Evolutionary conservation across 148 eudicot genomes (phyloP), one percentile per base, ranked within the genome.

Genomic region (Cornus controversa): DNA sequence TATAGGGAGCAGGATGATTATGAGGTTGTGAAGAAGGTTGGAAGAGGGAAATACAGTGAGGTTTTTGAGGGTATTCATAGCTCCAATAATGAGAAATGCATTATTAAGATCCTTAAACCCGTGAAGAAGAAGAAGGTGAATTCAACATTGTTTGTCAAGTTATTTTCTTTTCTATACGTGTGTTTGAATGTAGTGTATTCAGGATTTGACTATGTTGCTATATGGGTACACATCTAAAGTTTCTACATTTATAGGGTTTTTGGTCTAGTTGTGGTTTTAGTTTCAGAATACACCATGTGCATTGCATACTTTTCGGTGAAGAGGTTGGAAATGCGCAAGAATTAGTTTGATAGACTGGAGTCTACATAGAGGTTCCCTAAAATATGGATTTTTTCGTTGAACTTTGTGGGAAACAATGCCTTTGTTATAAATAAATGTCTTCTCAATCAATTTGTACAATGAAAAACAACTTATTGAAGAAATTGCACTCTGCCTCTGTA

Each of bases 21-120:
- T n/a, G 97, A 92, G 89, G 98, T 94, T 73, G 98, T 92, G 81
- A 92, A 88, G 89, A 94, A 94, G 86, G 97, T 94, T 57, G 98
- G 98, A 34, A 91, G 97, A 65, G 98, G 98, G 10, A 94, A 94
- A 78, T 94, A 94, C 75, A 94, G 98, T 47, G 98, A 94, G 91
- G 98, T 94, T 71, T 94, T 94, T 28, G 95, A 94, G 76, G 98
- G 98, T 5, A 77, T 91, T 81, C 97, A 91, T 80, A 84, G 86
- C 80, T 82, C 90, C 34, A 84, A 88, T 70, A 90, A 90, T 71
- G 97, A 94, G 24, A 94, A 94, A 75, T 94, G 98, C 82, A 64
- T 94, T n/a, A 92, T 94, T 67, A 94, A 94, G 88, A 92, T 94
- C 76, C 97, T 94, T 67, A 92, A 94, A 78, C 98, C 98, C 45